These are phyloP conservation scores for Candida dendrica DNA, from an alignment of 805 yeast genomes.

Conservation along the genomic window DNA sequence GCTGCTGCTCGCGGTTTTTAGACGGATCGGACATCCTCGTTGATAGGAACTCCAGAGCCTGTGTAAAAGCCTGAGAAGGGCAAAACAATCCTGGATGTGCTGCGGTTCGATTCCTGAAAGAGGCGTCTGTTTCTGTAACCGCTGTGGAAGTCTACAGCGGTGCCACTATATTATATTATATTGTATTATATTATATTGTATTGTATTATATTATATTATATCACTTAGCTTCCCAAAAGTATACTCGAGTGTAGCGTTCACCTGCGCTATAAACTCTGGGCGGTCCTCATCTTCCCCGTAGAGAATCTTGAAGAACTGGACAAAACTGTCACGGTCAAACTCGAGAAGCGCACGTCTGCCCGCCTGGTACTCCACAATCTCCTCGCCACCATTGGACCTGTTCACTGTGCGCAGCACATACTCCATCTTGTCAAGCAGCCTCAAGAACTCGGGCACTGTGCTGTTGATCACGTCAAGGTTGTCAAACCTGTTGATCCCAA, in stretches of 20 bases:
- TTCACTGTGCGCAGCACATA: conserved; percentile 16
- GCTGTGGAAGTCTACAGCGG: too few species aligned
- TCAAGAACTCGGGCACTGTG: conserved; percentile 15
- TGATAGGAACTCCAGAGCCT: too few species aligned
- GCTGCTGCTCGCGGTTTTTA: too few species aligned
- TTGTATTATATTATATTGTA: too few species aligned
- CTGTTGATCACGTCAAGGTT: conserved; percentile 8
- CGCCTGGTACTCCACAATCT: conserved; percentile 20
- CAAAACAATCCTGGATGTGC: too few species aligned
- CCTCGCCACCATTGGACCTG: conserved; percentile 12
- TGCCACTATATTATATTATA: too few species aligned
- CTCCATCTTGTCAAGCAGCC: conserved; percentile 17
- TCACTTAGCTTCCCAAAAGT: neutral
- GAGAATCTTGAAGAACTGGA: conserved; percentile 14
- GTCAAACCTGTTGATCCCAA: conserved; percentile 13
- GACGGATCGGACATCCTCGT: too few species aligned
- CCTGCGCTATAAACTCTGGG: neutral
- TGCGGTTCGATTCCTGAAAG: too few species aligned
- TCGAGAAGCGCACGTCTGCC: conserved; percentile 23
- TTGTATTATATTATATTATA: too few species aligned
- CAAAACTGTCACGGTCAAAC: conserved; percentile 18
- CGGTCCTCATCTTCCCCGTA: conserved; percentile 5
- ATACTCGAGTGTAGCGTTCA: neutral
- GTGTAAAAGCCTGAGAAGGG: too few species aligned
- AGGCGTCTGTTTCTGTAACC: too few species aligned